A percentile compares a stretch with the other conserved stretches of the same genome.
These are phyloP conservation scores for Apiotrichum montevideense DNA, from an alignment of 1,284 basidiomycete genomes.

Conservation along the genomic window DNA sequence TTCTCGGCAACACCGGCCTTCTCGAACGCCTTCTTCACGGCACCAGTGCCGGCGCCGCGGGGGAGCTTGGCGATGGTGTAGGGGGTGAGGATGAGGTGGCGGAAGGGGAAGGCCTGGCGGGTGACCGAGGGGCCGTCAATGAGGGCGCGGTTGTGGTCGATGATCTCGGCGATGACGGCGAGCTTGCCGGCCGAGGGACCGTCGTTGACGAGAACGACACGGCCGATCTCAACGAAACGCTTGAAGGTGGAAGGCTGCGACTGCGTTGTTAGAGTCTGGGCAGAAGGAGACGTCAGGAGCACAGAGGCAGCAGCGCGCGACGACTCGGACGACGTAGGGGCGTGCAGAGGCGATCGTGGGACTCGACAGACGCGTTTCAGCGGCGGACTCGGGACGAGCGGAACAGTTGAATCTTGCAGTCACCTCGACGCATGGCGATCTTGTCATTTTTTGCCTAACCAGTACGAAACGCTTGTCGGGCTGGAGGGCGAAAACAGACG, in stretches of 20 bases:
- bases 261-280: slow-evolving; percentile 6
- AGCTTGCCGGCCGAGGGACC: slow-evolving; percentile 83
- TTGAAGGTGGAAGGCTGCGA: slow-evolving; percentile 73
- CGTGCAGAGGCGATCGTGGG: not conserved
- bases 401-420: too few relatives aligned
- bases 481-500: too few relatives aligned
- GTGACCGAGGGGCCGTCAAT: slow-evolving; percentile 92
- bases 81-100: slow-evolving; percentile 86
- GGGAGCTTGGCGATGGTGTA: slow-evolving; percentile 78
- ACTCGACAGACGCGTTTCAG: not conserved
- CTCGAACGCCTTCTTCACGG: slow-evolving; percentile 81
- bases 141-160: slow-evolving; percentile 98
- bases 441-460: too few relatives aligned
- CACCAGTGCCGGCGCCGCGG: slow-evolving; percentile 74
- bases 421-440: too few relatives aligned
- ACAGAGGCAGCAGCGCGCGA: not conserved
- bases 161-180: slow-evolving; percentile 93
- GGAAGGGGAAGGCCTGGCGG: slow-evolving; percentile 87
- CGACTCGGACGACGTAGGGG: not conserved
- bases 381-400: too few relatives aligned
- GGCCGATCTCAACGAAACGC: slow-evolving; percentile 97
- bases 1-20: slow-evolving; percentile 51
- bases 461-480: too few relatives aligned
- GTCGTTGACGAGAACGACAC: slow-evolving; percentile 93
- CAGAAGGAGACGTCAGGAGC: too few relatives aligned